Evolutionary conservation across 2,329 filamentous ascomycete species (phyloP).

Genomic region (Penicillium italicum): DNA sequence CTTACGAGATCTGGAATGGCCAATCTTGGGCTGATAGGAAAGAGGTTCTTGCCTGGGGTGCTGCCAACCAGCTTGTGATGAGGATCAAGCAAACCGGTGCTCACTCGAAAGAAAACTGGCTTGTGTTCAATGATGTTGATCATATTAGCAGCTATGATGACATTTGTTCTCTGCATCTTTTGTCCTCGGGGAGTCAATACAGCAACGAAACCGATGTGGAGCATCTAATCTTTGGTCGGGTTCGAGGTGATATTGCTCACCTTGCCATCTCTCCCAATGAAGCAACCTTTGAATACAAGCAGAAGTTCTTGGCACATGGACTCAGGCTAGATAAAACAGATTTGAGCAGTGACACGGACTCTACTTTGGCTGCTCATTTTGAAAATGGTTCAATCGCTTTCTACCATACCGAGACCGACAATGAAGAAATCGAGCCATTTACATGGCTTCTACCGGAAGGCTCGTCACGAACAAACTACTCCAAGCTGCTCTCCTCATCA

Average conservation of each 20-base stretch:
- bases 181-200: constrained; percentile 43
- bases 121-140: constrained; percentile 51
- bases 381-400: constrained; percentile 48
- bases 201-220: constrained; percentile 37
- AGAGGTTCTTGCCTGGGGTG: constrained; percentile 59
- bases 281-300: constrained; percentile 30
- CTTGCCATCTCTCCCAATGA: constrained; percentile 36
- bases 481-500: constrained; percentile 50
- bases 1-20: constrained; percentile 52
- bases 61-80: constrained; percentile 55
- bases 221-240: constrained; percentile 54
- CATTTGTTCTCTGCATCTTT: constrained; percentile 55
- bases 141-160: constrained; percentile 56
- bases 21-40: constrained; percentile 48
- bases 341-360: constrained; percentile 39
- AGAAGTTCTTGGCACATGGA: constrained; percentile 46
- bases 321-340: constrained; percentile 48
- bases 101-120: constrained; percentile 43
- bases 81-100: constrained; percentile 46
- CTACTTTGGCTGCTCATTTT: constrained; percentile 52
- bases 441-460: constrained; percentile 26
- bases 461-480: constrained; percentile 46
- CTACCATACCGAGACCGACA: constrained; percentile 40
- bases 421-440: constrained; percentile 37
- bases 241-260: constrained; percentile 51